Conservation (phyloP, 306 rosid species). For the Cotoneaster glaucophyllus region DNA sequence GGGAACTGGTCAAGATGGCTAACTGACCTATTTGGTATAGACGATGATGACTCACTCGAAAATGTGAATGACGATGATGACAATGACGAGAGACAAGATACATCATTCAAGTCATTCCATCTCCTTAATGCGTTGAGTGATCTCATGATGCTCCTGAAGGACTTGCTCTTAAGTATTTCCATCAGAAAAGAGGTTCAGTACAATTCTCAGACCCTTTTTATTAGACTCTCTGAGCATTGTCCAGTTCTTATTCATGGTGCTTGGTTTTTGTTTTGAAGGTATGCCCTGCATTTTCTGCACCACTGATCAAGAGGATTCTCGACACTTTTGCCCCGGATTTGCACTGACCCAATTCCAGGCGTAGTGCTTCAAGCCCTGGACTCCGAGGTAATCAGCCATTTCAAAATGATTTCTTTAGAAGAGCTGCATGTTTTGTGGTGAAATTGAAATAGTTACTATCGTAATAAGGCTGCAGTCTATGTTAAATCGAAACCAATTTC, state of each 20-base stretch:
- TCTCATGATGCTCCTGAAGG: constrained; percentile 98
- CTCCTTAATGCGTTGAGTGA: constrained; percentile 89
- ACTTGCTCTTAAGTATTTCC: constrained; percentile 70
- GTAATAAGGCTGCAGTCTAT: background rate
- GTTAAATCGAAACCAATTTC: background rate
- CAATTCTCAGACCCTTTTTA: constrained; percentile 8
- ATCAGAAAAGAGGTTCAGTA: constrained; percentile 77
- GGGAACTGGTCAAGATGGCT: constrained; percentile 99
- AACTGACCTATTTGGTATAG: constrained; percentile 73
- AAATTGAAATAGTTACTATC: background rate
- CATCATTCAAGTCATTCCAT: constrained; percentile 76
- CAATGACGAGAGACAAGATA: constrained; percentile 36
- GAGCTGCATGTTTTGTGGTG: background rate
- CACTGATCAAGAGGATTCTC: constrained; percentile 68
- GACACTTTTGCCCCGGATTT: constrained; percentile 77
- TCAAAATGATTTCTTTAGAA: background rate
- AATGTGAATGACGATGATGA: constrained; percentile 30
- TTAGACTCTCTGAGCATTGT: background rate
- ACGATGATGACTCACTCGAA: constrained; percentile 55
- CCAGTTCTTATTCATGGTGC: constrained; percentile 16
- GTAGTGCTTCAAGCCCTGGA: constrained; percentile 64
- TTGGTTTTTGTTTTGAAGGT: constrained; percentile 50
- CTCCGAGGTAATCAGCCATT: constrained; percentile 41
- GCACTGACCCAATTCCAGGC: constrained; percentile 80
- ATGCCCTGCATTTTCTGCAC: constrained; percentile 74